A percentile compares a stretch with the other conserved stretches of the same genome.
These are phyloP conservation scores for Helichrysum umbraculigerum DNA, from an alignment of 129 eudicot species.

Conservation along the genomic window DNA sequence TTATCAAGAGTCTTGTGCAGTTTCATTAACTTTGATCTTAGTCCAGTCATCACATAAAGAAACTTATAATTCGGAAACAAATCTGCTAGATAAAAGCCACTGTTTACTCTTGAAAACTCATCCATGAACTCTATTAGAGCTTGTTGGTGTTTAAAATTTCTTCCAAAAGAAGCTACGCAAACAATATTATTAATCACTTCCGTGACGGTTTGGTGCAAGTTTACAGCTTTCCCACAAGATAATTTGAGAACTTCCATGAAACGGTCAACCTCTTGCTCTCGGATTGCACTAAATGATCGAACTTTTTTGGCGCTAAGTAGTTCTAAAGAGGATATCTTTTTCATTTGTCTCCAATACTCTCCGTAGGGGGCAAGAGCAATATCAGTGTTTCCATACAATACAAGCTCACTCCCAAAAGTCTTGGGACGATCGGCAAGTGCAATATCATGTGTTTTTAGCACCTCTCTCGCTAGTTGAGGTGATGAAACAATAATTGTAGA, in stretches of 20 bases:
- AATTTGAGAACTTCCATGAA: slow-evolving; percentile 4
- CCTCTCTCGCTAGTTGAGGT: slow-evolving; percentile 28
- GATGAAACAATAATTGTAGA: slow-evolving; percentile 27
- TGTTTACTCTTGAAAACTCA: background rate
- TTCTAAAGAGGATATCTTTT: slow-evolving; percentile 30
- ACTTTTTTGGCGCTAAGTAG: slow-evolving; percentile 37
- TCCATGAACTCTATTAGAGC: slow-evolving; percentile 7
- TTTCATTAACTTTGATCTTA: slow-evolving; percentile 23
- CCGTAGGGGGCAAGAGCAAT: slow-evolving; percentile 32
- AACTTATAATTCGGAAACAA: slow-evolving; percentile 17
- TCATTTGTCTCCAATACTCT: slow-evolving; percentile 25
- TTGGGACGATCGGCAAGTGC: slow-evolving; percentile 28
- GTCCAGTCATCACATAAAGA: slow-evolving; percentile 11
- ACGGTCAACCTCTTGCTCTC: slow-evolving; percentile 22
- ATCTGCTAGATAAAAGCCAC: slow-evolving; percentile 26
- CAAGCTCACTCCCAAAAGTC: background rate
- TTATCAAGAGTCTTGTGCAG: slow-evolving; percentile 20
- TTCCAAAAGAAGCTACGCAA: slow-evolving; percentile 23
- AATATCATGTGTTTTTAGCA: slow-evolving; percentile 25
- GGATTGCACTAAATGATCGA: slow-evolving; percentile 8
- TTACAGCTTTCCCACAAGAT: slow-evolving; percentile 11
- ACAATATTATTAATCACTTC: slow-evolving; percentile 9
- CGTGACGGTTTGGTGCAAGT: slow-evolving; percentile 4
- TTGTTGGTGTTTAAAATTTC: slow-evolving; percentile 9
- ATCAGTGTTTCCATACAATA: slow-evolving; percentile 15